These are phyloP conservation scores for Calocybe gangraenosa DNA, from an alignment of 768 basidiomycete species.

Conservation along the genomic window DNA sequence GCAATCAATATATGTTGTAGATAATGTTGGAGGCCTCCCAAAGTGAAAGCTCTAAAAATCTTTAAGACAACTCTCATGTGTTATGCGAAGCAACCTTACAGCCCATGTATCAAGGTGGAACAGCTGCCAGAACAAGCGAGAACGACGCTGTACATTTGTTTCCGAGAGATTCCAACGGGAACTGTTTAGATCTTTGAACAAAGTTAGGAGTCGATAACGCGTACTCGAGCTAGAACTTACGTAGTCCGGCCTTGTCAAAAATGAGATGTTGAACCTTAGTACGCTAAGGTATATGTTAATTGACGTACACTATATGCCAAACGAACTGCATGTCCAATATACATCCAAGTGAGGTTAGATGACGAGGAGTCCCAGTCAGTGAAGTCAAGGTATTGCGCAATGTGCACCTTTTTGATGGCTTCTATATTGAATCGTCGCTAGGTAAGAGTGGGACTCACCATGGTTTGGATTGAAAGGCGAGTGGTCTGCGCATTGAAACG, in stretches of 20 bases:
- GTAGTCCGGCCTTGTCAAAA: constrained; percentile 41
- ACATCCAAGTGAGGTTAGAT: constrained; percentile 49
- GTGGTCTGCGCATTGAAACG: constrained; percentile 51
- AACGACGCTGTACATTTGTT: constrained; percentile 40
- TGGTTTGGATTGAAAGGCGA: constrained; percentile 46
- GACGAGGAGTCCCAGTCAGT: constrained; percentile 46
- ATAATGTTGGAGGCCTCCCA: constrained; percentile 57
- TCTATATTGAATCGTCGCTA: background rate
- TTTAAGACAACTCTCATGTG: background rate
- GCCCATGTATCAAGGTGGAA: constrained; percentile 59
- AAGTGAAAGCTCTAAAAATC: constrained; percentile 50
- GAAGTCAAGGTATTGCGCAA: constrained; percentile 51
- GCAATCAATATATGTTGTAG: constrained; percentile 49
- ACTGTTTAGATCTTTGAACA: constrained; percentile 49
- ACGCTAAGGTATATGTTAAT: background rate
- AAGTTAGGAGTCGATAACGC: background rate
- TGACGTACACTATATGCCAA: constrained; percentile 55
- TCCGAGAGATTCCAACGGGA: constrained; percentile 55
- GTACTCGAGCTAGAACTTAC: constrained; percentile 25
- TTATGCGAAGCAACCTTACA: constrained; percentile 29
- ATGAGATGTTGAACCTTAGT: background rate
- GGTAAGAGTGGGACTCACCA: constrained; percentile 37
- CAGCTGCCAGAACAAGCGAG: constrained; percentile 65
- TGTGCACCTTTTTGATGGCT: constrained; percentile 27
- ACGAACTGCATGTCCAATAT: constrained; percentile 56